Base-by-base conservation (phyloP, 495 filamentous ascomycete species). In the Penicillium pancosmium region DNA sequence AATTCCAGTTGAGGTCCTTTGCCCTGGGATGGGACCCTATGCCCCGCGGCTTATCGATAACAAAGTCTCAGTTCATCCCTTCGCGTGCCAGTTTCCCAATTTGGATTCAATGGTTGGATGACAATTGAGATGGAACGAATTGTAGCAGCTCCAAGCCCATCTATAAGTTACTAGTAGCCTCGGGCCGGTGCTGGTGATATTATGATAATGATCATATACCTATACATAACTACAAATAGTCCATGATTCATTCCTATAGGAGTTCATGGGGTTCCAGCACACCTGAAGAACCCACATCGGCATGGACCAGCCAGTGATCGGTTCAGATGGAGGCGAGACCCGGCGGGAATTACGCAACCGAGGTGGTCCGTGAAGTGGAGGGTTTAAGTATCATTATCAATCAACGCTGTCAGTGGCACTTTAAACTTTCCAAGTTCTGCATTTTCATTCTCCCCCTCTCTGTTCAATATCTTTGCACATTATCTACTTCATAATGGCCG, bases 401-500 rank as follows among this genome's bases (percentile, higher is more conserved):
- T 60, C 48, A 57, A 35, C n/a, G 36, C 43, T 19, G 27, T 10
- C 8, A 38, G 52, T 41, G 10, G 52, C 36, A 16, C 27, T 31
- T 31, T 31, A 31, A 2, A 8, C 27, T 31, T 31, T 31, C 27
- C 33, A 36, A 34, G 10, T 38, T n/a, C 16, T 19, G 27, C 27
- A 8, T 23, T 44, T 56, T 38, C 31, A 49, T 25, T 6, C 16
- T 2, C 57, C 51, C 19, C 43, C 50, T 35, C 31, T 10, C n/a
- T 31, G 47, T 50, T 52, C 1, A 21, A 49, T 47, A 44, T 3
- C 21, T 33, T 34, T n/a, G 43, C 40, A 18, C 60, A 61, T 73
- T 16, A 44, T 6, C n/a, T n/a, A 9, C 13, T 44, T 44, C 41
- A 44, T 35, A 51, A 89, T 90, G 87, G 73, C 87, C 4, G 63